Evolutionary conservation across 768 basidiomycete species (phyloP), one percentile per base, ranked within the genome.

Genomic region (Podaxis pistillaris): DNA sequence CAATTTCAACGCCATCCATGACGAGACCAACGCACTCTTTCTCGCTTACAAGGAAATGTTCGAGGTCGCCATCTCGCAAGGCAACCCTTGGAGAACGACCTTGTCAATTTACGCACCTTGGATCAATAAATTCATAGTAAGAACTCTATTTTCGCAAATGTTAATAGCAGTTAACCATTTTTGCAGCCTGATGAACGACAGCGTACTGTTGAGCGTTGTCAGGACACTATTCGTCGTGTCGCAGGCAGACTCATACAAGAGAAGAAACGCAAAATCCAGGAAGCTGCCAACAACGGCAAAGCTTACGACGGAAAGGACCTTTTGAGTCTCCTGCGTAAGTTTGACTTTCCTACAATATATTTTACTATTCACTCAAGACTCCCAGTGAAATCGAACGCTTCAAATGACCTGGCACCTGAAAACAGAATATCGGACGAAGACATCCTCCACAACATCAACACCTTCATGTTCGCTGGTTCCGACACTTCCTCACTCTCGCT

Each of bases 381-480:
- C 55, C 11, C 64, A 96, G 95, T 96, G 56, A 91, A 90, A 74
- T 90, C 93, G 2, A 96, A 96, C 72, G 69, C 86, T 63, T 86
- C 91, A 1, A 83, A 78, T 0, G 90, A 94, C 63, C 76, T 92
- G 15, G 80, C 86, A 36, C 77, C 78, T 0, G 86, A 89, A 54
- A 85, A 89, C 65, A 84, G 88, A 38, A 87, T 96, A 66, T 90
- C 93, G 0, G 95, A 97, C 69, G 86, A 90, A 33, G 95, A 96
- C 68, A 88, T 96, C 56, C 79, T 94, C 11, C 79, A 92, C 69
- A 94, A 87, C 63, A 87, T 96, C 73, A 93, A 91, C 67, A 94
- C 93, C 0, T 91, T 96, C 72, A 86, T 94, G 81, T 93, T 94
- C 71, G 93, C 90, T 22, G 94, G 94, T 3, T 92, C 94, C 12